Evolutionary conservation across 371 early-diverging fungal genomes (phyloP), one percentile per base, ranked within the genome.

Genomic region (Haplosporangium sp.): DNA sequence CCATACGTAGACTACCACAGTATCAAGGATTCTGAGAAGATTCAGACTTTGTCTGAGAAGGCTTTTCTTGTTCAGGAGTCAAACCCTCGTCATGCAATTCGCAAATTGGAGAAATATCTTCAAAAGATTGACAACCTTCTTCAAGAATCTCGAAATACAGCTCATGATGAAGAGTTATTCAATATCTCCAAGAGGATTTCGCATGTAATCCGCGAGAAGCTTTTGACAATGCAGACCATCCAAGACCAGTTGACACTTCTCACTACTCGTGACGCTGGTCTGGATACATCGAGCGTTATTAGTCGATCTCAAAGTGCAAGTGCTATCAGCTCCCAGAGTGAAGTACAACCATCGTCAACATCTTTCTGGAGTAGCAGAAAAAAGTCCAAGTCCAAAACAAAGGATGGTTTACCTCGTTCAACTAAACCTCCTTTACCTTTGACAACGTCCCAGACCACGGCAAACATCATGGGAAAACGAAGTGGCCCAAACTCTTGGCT

Each of bases 1-100:
- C 78, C 83, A 15, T 78, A 83, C n/a, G 52, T 77, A 56, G 83
- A 83, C 42, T 77, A 83, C 37, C 72, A 83, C 65, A 78, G 69
- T 39, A 45, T 83, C 15, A 73, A 71, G 56, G 83, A 83, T 20
- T 70, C 75, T 2, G 79, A 83, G 17, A 74, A 75, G 55, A 63
- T 78, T 20, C 78, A 83, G 45, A 52, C 45, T 19, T 35, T 83
- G 20, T 62, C 77, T 17, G 71, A 76, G 42, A 83, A 83, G 72
- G 62, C 75, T 2, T 71, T 62, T 2, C 55, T 72, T 11, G 75
- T 72, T 1, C 63, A 60, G 6, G 82, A 81, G 63, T 62, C 69
- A 2, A 74, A 71, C 40, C 75, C 75, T 15, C 60, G 75, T 17
- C 65, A 81, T 35, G 82, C 82, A 19, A 61, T 81, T 19, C 75